Evolutionary conservation across 2,329 filamentous ascomycete species (phyloP), one percentile per base, ranked within the genome.

Genomic region (Aspergillus piperis): DNA sequence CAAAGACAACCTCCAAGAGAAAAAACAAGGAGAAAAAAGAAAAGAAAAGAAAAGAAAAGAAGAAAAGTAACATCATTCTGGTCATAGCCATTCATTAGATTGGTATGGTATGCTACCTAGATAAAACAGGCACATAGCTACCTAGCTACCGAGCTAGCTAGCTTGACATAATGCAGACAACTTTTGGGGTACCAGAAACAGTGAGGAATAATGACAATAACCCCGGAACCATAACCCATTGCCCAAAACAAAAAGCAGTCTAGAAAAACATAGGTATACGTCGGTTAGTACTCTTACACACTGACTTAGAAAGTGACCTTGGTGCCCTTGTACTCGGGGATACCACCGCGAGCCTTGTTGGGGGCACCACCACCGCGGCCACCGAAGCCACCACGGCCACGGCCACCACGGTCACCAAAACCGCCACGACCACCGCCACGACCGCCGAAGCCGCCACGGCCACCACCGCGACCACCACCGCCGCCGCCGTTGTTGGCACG

Each of bases 311-410:
- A 91, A 66, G 87, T 90, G 75, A 86, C 87, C 87, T 93, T 95
- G 82, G 87, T 89, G 78, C 91, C 92, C 78, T 86, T 82, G 82
- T 90, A 91, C 73, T 88, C 84, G 62, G 86, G 83, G 70, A 88
- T 79, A 71, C 85, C 85, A 32, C 83, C 80, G 60, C 79, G 76
- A 71, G 79, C 82, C 67, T 80, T 82, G 69, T 75, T 79, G 54
- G 79, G 75, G 63, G 80, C 76, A 62, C 81, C 76, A 62, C 80
- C 76, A 58, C 77, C 77, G 58, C 80, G 77, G 49, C 60, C 68
- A 62, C 77, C 73, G 58, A 80, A 71, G 63, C 77, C 78, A 62
- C 81, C 82, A 66, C 84, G 80, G 65, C 84, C 80, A 65, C 76
- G 76, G 61, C 76, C 75, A 61, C 77, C 74, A 57, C 78, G 78